Evolutionary conservation across 163 green algal genomes (phyloP), one percentile per base, ranked within the genome.

Genomic region (Trebouxiophyceae sp.): DNA sequence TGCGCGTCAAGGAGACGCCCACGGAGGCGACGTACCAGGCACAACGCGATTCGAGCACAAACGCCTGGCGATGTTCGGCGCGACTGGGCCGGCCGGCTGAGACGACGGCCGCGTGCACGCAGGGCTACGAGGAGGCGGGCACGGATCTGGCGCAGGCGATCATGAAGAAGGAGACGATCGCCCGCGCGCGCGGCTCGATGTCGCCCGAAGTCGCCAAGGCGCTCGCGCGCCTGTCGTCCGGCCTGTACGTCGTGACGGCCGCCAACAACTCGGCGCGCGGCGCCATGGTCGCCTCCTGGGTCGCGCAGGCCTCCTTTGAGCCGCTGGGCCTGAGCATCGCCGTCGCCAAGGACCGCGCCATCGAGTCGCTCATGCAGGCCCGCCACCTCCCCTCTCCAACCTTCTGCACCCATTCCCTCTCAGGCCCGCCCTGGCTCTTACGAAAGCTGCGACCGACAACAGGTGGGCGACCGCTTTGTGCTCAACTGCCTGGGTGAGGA

Each of bases 321-420:
- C 91, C 91, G 0, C 78, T 96, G 23, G 91, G 91, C 33, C 76
- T 97, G 26, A 95, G 85, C 45, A 84, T 97, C 7, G 86, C 91
- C 2, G 87, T 97, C 34, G 90, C 91, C 33, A 96, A 97, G 78
- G 91, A 97, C 75, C 76, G 91, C 31, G 91, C 91, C 68, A 96
- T 97, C 54, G 90, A 97, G 89, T 92, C 80, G 16, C 81, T 97
- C 32, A 96, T 98, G 91, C 92, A 97, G 85, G 88, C 86, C 61
- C 19, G 77, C 0, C 33, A 26, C 24, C 31, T 19, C n/a, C n/a
- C 16, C 33, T 46, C 57, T 62, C 26, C 57, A 2, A 23, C 2
- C 26, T 45, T 1, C 29, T 6, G 29, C 19, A 29, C 57, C 27
- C 2, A 59, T 29, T n/a, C 16, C 19, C 54, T 59, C n/a, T n/a